Evolutionary conservation across 805 yeast genomes (phyloP), one percentile per base, ranked within the genome.

Genomic region (Candida incommunis): DNA sequence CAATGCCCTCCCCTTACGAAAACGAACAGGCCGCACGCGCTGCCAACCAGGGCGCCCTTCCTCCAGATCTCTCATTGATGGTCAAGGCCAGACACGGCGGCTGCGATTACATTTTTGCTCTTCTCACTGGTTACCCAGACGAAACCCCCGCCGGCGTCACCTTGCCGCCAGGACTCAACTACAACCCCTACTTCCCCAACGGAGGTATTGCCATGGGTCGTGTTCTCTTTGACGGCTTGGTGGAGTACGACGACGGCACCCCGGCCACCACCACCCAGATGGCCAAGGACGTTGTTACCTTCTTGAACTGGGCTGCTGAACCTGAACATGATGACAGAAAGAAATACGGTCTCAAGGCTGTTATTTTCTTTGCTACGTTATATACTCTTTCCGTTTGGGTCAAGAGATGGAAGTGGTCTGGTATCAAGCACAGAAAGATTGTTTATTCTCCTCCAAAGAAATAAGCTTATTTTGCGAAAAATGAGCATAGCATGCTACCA

Each of bases 111-210:
- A 82, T 92, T 65, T 92, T 92, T 68, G 69, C 96, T 24, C 71
- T 92, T 62, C 80, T 92, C 68, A 92, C 97, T 51, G 98, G 98
- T 63, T 92, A 92, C 74, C 97, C 97, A 60, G 98, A 92, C 42
- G 97, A 92, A 51, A 83, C 95, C 50, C 98, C 98, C 56, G 97
- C 96, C 25, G 98, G 98, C 73, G 96, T 85, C 49, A 74, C 66
- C 44, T 74, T 92, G 58, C 94, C 97, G 48, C 82, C 85, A 51
- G 98, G 98, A 53, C 68, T 94, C 51, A 92, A 92, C 80, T 92
- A 92, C 72, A 92, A 92, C 77, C 98, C 98, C 62, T 92, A 92
- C 76, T 92, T 92, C 95, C 97, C 98, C 66, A 97, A 97, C 71
- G 97, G 98, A 54, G 76, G 96, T 40, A 90, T 92, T 72, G 98